Conservation (phyloP, 2,329 filamentous ascomycete genomes). For the Geoglossum cookeanum region DNA sequence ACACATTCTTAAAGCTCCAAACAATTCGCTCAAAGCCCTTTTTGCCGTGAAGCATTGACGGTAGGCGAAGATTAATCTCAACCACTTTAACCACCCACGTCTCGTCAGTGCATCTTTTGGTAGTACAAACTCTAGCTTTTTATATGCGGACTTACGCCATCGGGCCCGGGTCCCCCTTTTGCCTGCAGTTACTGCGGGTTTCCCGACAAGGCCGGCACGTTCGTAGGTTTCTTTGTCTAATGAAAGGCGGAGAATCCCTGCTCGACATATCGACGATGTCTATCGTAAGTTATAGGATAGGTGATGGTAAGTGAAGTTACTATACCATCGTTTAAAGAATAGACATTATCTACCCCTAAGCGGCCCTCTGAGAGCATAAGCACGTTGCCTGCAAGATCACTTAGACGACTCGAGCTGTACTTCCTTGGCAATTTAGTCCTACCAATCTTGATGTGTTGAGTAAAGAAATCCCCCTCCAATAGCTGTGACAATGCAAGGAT, state of each 20-base stretch:
- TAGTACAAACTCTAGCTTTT: neutral
- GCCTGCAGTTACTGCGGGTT: conserved; percentile 37
- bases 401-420: neutral
- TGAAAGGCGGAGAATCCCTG: conserved; percentile 54
- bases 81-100: conserved; percentile 34
- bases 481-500: conserved; percentile 55
- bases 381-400: conserved; percentile 40
- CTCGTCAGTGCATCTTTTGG: conserved; percentile 1
- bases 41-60: conserved; percentile 66
- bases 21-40: conserved; percentile 62
- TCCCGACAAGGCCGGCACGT: conserved; percentile 59
- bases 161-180: conserved; percentile 47
- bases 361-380: conserved; percentile 70
- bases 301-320: neutral
- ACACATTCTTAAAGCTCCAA: conserved; percentile 61
- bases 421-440: conserved; percentile 6
- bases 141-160: conserved; percentile 39
- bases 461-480: conserved; percentile 58
- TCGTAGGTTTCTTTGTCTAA: conserved; percentile 71
- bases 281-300: neutral
- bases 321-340: conserved; percentile 49
- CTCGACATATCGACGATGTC: neutral
- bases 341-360: conserved; percentile 50
- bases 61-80: conserved; percentile 51
- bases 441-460: conserved; percentile 69